A percentile compares a stretch with the other conserved stretches of the same genome.
phyloP scores from a whole-genome alignment of 345 rosid genomes.

The Citrus hindsii region DNA sequence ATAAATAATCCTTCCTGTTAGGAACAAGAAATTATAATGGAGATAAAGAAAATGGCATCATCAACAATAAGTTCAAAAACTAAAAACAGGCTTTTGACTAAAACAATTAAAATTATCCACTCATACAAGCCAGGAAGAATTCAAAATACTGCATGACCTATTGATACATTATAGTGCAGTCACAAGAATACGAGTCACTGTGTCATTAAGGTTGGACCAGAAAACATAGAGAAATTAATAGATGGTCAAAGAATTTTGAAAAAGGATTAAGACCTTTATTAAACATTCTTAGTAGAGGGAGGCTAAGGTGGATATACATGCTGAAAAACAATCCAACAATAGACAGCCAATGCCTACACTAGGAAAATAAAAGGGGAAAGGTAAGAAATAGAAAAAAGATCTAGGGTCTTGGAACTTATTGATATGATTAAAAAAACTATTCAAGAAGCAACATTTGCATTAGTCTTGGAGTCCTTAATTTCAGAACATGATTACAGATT shows the following conservation, averaged over 20 bases:
- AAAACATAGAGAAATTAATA: neutral
- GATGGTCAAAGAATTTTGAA: neutral
- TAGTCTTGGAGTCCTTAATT: neutral
- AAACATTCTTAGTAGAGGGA: neutral
- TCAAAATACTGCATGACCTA: neutral
- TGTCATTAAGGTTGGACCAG: neutral
- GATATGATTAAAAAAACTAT: neutral
- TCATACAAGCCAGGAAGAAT: neutral
- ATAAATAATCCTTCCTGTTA: slow-evolving; percentile 21
- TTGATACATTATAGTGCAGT: neutral
- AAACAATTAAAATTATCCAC: neutral
- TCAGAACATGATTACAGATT: neutral
- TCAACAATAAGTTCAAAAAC: neutral
- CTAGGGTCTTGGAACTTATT: neutral
- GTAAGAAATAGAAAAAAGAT: neutral
- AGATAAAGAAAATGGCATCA: neutral
- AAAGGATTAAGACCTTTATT: neutral
- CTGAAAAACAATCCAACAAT: neutral
- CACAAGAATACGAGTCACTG: neutral
- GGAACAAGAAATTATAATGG: slow-evolving; percentile 3
- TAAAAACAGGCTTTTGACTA: neutral
- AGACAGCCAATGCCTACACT: neutral
- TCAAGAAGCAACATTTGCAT: neutral
- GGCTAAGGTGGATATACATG: neutral
- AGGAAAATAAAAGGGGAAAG: neutral